Base-by-base conservation (phyloP, 352 stramenopile species). In the Blastocystis sp. region DNA sequence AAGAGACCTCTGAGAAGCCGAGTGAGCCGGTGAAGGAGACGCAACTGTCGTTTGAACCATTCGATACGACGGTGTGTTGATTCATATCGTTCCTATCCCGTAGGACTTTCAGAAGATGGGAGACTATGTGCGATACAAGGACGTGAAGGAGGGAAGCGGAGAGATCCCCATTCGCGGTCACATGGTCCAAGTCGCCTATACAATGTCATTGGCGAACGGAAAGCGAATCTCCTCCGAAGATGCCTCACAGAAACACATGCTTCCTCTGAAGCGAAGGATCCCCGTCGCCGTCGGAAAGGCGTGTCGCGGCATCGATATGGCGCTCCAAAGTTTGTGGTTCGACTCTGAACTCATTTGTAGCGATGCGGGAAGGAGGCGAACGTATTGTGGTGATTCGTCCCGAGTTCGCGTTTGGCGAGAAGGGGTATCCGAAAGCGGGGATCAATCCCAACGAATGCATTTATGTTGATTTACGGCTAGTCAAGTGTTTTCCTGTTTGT, bases 321-420 rank as follows among this genome's bases (percentile, higher is more conserved):
- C 38, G 27, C 0, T 81, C 40, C 69, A 64, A 27, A 81, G 69
- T 81, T 42, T 7, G 6, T n/a, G 16, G 0, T 1, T 38, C 6
- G 7, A 44, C 9, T 40, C 4, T n/a, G 32, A 21, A 32, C n/a
- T 81, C 24, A 65, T 6, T 24, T 0, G 27, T 85, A 85, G 75
- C 53, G 40, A 85, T 85, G 75, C 14, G 63, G 49, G 75, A 85
- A 40, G 75, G 75, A 53, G 75, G 75, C 29, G 75, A 85, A 32
- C 29, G 75, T 16, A 61, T 57, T 29, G 59, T 44, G 8, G 75
- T 85, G n/a, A 56, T 85, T 61, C 75, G 63, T 75, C 75, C 75
- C 32, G 75, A 81, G 48, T 49, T 38, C 29, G 69, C 42, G 21
- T 81, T 46, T 64, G 69, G 69, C 11, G 49, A 81, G 36, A 81